Percentiles rank a stretch among this genome's conserved stretches.
Conservation (phyloP, 2,329 filamentous ascomycete genomes). For the Phialophora expanda region DNA sequence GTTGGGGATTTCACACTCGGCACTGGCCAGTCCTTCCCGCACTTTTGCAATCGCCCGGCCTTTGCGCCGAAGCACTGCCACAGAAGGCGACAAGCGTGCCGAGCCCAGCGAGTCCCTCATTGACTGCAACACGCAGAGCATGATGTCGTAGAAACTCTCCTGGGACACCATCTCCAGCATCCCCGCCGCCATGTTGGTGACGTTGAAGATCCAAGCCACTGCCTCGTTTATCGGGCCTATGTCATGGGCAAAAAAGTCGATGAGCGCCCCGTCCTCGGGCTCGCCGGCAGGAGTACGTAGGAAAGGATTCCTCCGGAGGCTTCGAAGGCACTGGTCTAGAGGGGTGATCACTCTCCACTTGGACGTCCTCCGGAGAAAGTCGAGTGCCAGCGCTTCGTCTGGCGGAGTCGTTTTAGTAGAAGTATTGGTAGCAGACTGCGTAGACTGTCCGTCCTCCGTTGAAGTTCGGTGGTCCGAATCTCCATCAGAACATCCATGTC, state of each 20-base stretch:
- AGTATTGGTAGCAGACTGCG: background rate
- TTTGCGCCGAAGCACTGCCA: conserved; percentile 13
- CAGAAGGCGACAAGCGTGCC: background rate
- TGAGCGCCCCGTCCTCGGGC: background rate
- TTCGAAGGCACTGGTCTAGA: background rate
- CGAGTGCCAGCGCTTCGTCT: background rate
- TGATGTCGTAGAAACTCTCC: conserved; percentile 1
- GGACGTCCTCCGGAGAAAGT: background rate
- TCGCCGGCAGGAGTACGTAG: background rate
- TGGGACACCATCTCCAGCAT: background rate
- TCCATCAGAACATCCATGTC: background rate
- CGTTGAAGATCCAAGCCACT: conserved; percentile 9
- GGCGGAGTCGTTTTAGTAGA: background rate
- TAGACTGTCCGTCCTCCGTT: background rate
- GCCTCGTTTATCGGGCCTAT: conserved; percentile 7
- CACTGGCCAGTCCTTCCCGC: background rate
- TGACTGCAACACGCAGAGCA: conserved; percentile 5
- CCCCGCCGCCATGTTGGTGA: conserved; percentile 1
- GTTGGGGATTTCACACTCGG: background rate
- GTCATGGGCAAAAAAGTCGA: conserved; percentile 15
- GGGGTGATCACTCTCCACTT: background rate
- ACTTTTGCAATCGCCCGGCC: conserved; percentile 14
- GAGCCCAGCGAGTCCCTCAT: background rate
- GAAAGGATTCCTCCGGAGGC: background rate
- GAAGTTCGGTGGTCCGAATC: background rate